Base-by-base conservation (phyloP, 768 basidiomycete genomes). In the Collybia sordida region DNA sequence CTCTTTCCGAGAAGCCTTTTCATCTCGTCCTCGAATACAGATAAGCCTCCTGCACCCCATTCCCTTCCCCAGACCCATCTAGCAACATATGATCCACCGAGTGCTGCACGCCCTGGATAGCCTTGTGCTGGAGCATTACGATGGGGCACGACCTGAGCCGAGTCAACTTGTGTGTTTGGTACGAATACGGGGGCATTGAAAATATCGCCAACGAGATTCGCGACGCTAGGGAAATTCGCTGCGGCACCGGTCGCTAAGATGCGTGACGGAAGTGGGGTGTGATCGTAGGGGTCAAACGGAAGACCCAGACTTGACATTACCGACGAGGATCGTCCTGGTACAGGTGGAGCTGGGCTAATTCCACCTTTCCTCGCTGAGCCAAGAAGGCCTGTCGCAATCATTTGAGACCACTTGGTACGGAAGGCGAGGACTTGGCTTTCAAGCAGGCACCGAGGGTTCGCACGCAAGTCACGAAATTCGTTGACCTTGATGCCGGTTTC, bases 401-500 rank as follows among this genome's bases (percentile, higher is more conserved):
- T 84, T 21, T 81, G 76, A 1, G 88, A 84, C 83, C 88, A 91
- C 55, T 88, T 86, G 36, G 90, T 84, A 21, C 91, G 84, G 74
- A 93, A 87, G 15, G 86, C 81, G 28, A 93, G 78, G 21, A 88
- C 69, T 59, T 93, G 91, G 53, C 83, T 86, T 67, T 93, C 91
- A 37, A 93, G 71, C 19, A 93, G 79, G 68, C 90, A 92, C 15
- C 91, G 82, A 0, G 91, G 91, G 69, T 93, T 93, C 11, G 91
- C 91, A 24, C 91, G 85, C 18, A 93, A 80, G 64, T 93, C 91
- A 21, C 90, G 81, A 71, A 93, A 93, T 64, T 93, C 91, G 55
- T 82, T 85, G 44, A 92, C 91, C 64, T 91, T 90, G 65, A 93
- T 79, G 17, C 91, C 91, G 0, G 86, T 91, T 65, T 93, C 91